Base-by-base conservation (phyloP, 139 green algal genomes). In the Penium margaritaceum region DNA sequence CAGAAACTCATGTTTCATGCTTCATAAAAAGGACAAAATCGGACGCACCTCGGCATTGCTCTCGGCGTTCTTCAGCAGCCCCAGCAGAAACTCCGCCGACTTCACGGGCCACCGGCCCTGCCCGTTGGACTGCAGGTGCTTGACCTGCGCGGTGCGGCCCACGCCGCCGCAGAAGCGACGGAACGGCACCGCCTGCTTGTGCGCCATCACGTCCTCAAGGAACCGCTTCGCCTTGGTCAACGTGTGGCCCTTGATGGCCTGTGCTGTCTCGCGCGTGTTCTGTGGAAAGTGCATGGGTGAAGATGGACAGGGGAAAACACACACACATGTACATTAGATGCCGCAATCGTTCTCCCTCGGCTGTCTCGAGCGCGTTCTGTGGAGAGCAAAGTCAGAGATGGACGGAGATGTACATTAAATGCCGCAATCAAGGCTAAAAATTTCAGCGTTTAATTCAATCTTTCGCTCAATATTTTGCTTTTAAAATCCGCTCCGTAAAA, bases 1-100 rank as follows among this genome's bases (percentile, higher is more conserved):
- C 64, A 99, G 81, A 83, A 97, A 93, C 85, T 96, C n/a, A n/a
- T n/a, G n/a, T n/a, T n/a, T n/a, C n/a, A n/a, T n/a, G n/a, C n/a
- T n/a, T n/a, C n/a, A n/a, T n/a, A n/a, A n/a, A n/a, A n/a, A 62
- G 53, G 27, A 62, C 53, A 62, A 62, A 27, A n/a, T 21, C 12
- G 7, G 60, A 29, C 66, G 54, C 33, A 91, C 88, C 88, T 98
- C 94, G 39, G 95, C 94, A 77, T 99, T 99, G 83, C 84, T 90
- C 87, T 97, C 93, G 17, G 95, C 95, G 70, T 99, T 99, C 83
- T 93, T 96, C n/a, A 99, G 86, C 68, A 99, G 86, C 64, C 87
- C 87, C 34, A 98, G 87, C 63, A 99, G 81, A 83, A 97, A 93
- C 85, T 96, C 84, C 60, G 67, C 82, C 14, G 81, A 91, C 91